Evolutionary conservation across 1,284 basidiomycete species (phyloP).

Genomic region (Austroboletus niveus): DNA sequence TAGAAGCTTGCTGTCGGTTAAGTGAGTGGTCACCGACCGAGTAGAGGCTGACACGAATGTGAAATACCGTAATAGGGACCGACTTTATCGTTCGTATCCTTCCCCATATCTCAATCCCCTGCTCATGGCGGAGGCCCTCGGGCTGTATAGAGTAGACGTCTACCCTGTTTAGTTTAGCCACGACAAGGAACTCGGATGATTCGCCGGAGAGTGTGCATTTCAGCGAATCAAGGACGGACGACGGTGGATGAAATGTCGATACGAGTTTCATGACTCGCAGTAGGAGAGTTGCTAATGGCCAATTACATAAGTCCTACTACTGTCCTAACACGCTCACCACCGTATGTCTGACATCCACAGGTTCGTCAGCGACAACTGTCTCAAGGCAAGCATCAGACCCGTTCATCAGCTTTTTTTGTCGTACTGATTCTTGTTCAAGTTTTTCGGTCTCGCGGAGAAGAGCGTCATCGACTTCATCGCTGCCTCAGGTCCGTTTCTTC

Average conservation of each 20-base stretch:
- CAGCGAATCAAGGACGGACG: slow-evolving; percentile 60
- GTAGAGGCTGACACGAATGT: neutral
- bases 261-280: slow-evolving; percentile 57
- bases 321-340: neutral
- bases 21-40: slow-evolving; percentile 8
- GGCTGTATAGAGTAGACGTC: slow-evolving; percentile 63
- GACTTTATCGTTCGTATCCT: slow-evolving; percentile 54
- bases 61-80: slow-evolving; percentile 50
- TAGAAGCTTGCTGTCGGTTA: slow-evolving; percentile 39
- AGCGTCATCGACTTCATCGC: slow-evolving; percentile 85
- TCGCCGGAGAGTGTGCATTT: slow-evolving; percentile 55
- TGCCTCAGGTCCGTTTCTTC: slow-evolving; percentile 63
- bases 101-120: slow-evolving; percentile 62
- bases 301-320: neutral
- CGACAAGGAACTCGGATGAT: slow-evolving; percentile 57
- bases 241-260: slow-evolving; percentile 64
- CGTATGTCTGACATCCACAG: slow-evolving; percentile 55
- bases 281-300: no score
- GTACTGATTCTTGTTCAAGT: slow-evolving; percentile 38
- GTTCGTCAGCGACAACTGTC: slow-evolving; percentile 85
- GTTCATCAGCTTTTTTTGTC: neutral
- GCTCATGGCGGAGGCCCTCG: slow-evolving; percentile 56
- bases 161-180: slow-evolving; percentile 61
- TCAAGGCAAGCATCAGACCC: slow-evolving; percentile 53
- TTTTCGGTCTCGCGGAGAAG: slow-evolving; percentile 80